Evolutionary conservation across 176 grass and related monocot genomes (phyloP), one percentile per base, ranked within the genome.

Genomic region (Eremochloa ophiuroides): DNA sequence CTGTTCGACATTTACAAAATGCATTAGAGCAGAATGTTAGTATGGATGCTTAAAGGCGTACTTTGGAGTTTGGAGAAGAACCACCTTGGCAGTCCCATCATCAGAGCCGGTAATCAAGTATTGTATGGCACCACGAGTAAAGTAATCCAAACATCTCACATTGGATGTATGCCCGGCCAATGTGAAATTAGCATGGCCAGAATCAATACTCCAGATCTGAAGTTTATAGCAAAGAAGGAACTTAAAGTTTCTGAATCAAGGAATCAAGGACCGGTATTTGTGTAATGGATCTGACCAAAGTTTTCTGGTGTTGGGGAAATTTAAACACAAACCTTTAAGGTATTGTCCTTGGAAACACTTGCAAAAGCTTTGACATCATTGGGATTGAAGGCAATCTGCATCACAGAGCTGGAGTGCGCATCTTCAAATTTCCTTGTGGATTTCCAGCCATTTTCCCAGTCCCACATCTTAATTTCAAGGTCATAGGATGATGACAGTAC

Each of bases 121-220:
- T 50, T 87, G 89, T 73, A 74, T 89, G 30, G 81, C 83, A 75
- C 86, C 82, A 37, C 55, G 10, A 23, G 64, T 79, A 78, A 78
- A 92, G 76, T 85, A 92, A 92, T 88, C 72, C 43, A 88, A 71
- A 61, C 79, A 81, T 81, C 66, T 61, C 66, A 82, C 66, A 85
- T 47, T 39, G 53, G 17, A 85, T 55, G 72, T 65, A 88, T 91
- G 85, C 9, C 69, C 89, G 26, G 69, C 50, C 20, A 87, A 40
- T 26, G 89, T 92, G 56, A 85, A 81, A 16, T 73, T 82, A 62
- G 82, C 58, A 69, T 46, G 46, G 28, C 78, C 42, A 22, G 86
- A 92, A 88, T 80, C 82, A 88, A 88, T 35, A 74, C 77, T 86
- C 89, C 89, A 88, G 8, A 88, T 88, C 86, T 92, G 82, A 53